phyloP scores from a whole-genome alignment of 176 grass and related monocot species.

The Tillandsia leiboldiana region DNA sequence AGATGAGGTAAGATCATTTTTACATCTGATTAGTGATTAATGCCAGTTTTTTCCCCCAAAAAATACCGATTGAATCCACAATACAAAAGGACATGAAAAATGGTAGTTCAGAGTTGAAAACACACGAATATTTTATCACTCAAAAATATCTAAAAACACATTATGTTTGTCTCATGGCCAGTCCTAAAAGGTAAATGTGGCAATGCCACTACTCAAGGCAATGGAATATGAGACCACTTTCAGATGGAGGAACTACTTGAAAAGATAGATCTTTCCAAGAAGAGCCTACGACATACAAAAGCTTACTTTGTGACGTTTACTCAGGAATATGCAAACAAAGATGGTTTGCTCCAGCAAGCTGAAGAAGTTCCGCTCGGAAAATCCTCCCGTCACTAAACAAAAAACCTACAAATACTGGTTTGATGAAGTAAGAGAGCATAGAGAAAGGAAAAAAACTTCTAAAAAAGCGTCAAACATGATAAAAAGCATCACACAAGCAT shows the following conservation, averaged over 20 bases:
- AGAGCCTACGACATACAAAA: conserved; percentile 7
- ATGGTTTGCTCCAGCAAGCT: conserved; percentile 11
- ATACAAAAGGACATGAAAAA: too few species aligned
- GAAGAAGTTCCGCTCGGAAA: conserved; percentile 11
- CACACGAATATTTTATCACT: not conserved
- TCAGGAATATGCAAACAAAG: conserved; percentile 6
- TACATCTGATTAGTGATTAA: too few species aligned
- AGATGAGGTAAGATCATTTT: too few species aligned
- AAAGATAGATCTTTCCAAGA: not conserved
- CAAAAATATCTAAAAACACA: too few species aligned
- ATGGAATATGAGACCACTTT: conserved; percentile 4
- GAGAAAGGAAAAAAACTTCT: too few species aligned
- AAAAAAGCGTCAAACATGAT: too few species aligned
- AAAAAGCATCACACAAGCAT: too few species aligned
- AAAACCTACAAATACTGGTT: not conserved
- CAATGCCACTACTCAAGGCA: conserved; percentile 1
- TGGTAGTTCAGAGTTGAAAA: not conserved
- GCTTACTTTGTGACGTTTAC: conserved; percentile 4
- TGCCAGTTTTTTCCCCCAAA: too few species aligned
- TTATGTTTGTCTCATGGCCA: conserved; percentile 10
- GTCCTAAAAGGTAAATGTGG: conserved; percentile 2
- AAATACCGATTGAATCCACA: too few species aligned
- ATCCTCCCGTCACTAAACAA: not conserved
- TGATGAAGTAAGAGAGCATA: too few species aligned
- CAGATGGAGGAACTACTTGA: not conserved